Base-by-base conservation (phyloP, 805 yeast species). In the Myxozyma mucilagina region DNA sequence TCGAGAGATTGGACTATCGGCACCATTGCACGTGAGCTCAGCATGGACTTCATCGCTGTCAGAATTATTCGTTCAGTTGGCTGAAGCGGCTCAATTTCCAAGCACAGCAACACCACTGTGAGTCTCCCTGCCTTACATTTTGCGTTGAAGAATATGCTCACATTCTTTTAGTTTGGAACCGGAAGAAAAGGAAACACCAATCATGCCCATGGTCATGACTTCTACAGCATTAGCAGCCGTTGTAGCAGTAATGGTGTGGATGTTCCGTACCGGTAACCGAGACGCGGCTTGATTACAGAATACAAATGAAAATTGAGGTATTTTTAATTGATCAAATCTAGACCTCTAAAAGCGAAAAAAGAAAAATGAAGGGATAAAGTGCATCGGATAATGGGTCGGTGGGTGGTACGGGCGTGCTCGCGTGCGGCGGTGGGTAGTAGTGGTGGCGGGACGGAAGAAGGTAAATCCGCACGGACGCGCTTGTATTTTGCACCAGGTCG, bases 21-120 rank as follows among this genome's bases (percentile, higher is more conserved):
- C 94, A 3, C 99, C 99, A 0, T 74, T 94, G 64, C 98, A 94
- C 70, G 88, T 93, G 1, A 89, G 96, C 0, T 88, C 96, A 0
- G 80, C 85, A 11, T 94, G 99, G 99, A 80, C 89, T 1, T 82
- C 96, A 0, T 89, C 97, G 0, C 72, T 93, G 41, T 62, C 69
- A 9, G 98, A 96, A 67, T 76, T 94, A 20, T 89, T 93, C 71
- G 86, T 88, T 31, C 96, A 89, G 45, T 73, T 94, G 29, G 96
- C 92, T 0, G 96, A 90, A 66, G 94, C 96, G 0, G 96, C 98
- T 0, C 83, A 85, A 60, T 76, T 75, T 43, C 99, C 99, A 0
- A 82, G 85, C 45, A 73, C 80, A 6, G 87, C 90, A 5, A 93
- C 98, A 0, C 77, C 78, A 0, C 53, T 59, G 48, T 42, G 45